Evolutionary conservation across 2,329 filamentous ascomycete species (phyloP).

Genomic region (Fusarium verticillioides): DNA sequence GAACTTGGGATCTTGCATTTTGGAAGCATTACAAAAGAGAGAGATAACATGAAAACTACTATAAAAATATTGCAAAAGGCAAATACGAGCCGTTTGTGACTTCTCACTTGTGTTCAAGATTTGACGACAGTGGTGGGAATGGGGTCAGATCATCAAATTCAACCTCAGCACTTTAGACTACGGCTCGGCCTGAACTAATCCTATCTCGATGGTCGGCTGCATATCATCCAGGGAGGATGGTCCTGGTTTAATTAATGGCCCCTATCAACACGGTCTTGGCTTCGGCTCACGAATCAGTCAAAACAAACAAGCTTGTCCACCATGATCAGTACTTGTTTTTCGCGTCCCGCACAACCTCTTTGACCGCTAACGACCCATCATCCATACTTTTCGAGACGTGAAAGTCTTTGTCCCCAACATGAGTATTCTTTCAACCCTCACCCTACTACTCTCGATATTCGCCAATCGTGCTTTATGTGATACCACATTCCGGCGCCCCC

Average conservation of each 20-base stretch:
- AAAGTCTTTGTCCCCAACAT: accelerated
- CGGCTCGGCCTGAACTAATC: not conserved
- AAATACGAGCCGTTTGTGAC: accelerated
- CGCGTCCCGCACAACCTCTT: not conserved
- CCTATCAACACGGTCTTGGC: accelerated
- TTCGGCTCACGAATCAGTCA: not conserved
- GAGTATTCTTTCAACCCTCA: accelerated
- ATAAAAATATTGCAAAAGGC: accelerated
- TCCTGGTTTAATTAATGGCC: not conserved
- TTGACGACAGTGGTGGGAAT: accelerated
- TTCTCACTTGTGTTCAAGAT: accelerated
- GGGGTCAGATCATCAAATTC: not conserved
- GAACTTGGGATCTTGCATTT: no score
- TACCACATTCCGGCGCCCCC: not conserved
- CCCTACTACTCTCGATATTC: accelerated
- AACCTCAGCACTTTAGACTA: accelerated
- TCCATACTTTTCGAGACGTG: accelerated
- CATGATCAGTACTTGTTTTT: no score
- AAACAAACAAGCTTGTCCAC: not conserved
- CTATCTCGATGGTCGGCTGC: accelerated
- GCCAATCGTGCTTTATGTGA: accelerated
- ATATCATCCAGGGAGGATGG: not conserved
- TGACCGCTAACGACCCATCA: accelerated
- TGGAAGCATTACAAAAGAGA: no score
- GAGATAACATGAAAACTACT: accelerated